Conservation (phyloP, 2,329 filamentous ascomycete species). For the Phialophora verrucosa region DNA sequence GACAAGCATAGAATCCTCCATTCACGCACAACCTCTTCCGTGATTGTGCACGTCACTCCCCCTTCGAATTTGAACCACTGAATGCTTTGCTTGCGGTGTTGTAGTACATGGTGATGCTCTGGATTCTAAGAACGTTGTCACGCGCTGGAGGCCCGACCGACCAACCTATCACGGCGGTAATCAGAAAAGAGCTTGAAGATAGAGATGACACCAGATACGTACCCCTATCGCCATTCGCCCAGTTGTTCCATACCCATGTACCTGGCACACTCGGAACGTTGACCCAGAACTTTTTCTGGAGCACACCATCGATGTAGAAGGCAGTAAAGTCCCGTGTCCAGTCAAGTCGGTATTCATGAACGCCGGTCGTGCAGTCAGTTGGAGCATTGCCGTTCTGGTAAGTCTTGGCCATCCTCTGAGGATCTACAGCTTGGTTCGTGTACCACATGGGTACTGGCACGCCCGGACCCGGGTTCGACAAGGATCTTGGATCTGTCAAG, state of each 20-base stretch:
- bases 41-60: neutral
- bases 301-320: constrained; percentile 37
- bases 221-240: constrained; percentile 38
- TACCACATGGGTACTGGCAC: constrained; percentile 35
- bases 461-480: constrained; percentile 30
- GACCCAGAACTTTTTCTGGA: constrained; percentile 30
- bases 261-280: constrained; percentile 36
- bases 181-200: constrained; percentile 1
- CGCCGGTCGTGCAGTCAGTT: constrained; percentile 26
- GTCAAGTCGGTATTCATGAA: constrained; percentile 39
- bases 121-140: constrained; percentile 35
- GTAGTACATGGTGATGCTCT: constrained; percentile 39
- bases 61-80: constrained; percentile 8
- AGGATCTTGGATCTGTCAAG: constrained; percentile 35
- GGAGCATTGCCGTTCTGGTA: constrained; percentile 30
- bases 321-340: constrained; percentile 36
- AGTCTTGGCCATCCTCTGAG: constrained; percentile 23
- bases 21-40: neutral
- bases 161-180: constrained; percentile 26
- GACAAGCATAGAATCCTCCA: neutral
- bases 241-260: constrained; percentile 39
- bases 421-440: constrained; percentile 34
- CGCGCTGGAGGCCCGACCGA: constrained; percentile 31
- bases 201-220: constrained; percentile 1
- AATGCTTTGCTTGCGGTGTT: constrained; percentile 24